Base-by-base conservation (phyloP, 177 flowering plant species). In the Vitis hybrid region DNA sequence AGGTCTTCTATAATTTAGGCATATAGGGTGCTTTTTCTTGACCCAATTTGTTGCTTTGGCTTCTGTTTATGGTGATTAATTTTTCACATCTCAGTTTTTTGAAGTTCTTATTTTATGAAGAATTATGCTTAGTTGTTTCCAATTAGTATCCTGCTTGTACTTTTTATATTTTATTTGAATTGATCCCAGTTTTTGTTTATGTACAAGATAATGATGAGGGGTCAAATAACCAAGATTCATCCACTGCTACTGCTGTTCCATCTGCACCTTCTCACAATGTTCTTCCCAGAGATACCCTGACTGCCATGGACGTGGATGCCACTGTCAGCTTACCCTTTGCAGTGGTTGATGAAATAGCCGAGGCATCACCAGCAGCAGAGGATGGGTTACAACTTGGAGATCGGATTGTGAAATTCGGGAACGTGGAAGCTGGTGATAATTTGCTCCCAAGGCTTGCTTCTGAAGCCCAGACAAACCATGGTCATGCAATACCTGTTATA, bases 361-460 rank as follows among this genome's bases (percentile, higher is more conserved):
- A 93, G 77, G 85, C 77, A 64, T 93, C 98, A 57, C 99, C 99
- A 49, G 95, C 98, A 62, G 91, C 92, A 23, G 98, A 89, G 75
- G 99, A 88, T 82, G 99, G 99, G 23, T 79, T 95, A 63, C 98
- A 95, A 76, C 92, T 93, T 71, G 99, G 98, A 57, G 99, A 95
- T 78, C 97, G 82, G 81, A 84, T 95, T 70, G 74, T 91, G 79
- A 93, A 88, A 78, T 95, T 95, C 74, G 98, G 99, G 26, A 87
- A 65, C 70, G 97, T 95, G 52, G 94, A 90, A 72, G 82, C 75
- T 72, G 97, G 99, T 62, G 93, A 86, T 48, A 82, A 81, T 72
- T 74, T 95, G 82, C 77, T 84, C 34, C 83, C 72, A 63, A 83
- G 84, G 75, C 98, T 93, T 73, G 85, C 92, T 67, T 81, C 92